Conservation (phyloP, 352 stramenopile genomes). For the Phytophthora pluvialis region DNA sequence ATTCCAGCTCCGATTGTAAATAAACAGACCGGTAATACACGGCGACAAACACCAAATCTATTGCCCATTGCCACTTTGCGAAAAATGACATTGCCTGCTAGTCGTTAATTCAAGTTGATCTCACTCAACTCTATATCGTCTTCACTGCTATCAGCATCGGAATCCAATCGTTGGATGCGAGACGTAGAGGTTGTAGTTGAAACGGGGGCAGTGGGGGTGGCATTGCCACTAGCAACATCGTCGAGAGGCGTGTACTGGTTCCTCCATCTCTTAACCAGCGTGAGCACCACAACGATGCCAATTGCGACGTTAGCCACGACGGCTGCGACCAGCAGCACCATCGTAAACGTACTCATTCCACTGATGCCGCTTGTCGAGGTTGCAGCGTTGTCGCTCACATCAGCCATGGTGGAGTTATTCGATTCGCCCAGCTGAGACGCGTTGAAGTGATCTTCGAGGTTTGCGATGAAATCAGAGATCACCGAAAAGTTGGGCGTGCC, state of each 20-base stretch:
- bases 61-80: conserved; percentile 12
- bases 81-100: conserved; percentile 9
- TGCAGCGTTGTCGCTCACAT: conserved; percentile 20
- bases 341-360: conserved; percentile 44
- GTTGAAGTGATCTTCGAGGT: conserved; percentile 64
- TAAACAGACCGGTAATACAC: not conserved
- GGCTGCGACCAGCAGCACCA: conserved; percentile 40
- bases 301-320: conserved; percentile 44
- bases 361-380: conserved; percentile 3
- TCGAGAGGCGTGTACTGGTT: conserved; percentile 68
- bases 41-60: conserved; percentile 28
- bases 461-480: conserved; percentile 61
- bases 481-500: conserved; percentile 86
- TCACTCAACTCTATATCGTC: conserved; percentile 58
- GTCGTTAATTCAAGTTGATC: conserved; percentile 53
- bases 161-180: conserved; percentile 30
- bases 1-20: conserved; percentile 37
- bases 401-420: conserved; percentile 10
- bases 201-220: conserved; percentile 20
- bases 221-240: conserved; percentile 12
- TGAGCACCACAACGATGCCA: conserved; percentile 42
- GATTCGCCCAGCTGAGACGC: conserved; percentile 26
- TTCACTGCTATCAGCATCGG: conserved; percentile 30
- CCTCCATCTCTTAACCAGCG: conserved; percentile 54
- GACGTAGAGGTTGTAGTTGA: conserved; percentile 18